A percentile compares a stretch with the other conserved stretches of the same genome.
Conservation (phyloP, 768 basidiomycete genomes). For the Suillus lakei region DNA sequence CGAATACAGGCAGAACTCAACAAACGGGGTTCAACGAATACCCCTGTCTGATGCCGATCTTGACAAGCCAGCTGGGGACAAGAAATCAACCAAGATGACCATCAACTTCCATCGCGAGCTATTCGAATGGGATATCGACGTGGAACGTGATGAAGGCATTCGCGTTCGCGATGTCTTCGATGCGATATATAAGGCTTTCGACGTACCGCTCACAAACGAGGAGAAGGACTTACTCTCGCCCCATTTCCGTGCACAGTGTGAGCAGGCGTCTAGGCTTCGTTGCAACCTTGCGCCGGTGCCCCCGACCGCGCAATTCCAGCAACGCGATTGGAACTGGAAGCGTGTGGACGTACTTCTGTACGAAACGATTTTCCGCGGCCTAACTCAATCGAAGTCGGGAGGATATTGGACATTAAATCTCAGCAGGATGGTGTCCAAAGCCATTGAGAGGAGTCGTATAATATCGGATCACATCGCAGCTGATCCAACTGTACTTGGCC, state of each 20-base stretch:
- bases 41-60: constrained; percentile 42
- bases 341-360: constrained; percentile 61
- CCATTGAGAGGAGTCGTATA: not conserved
- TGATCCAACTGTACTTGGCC: not conserved
- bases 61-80: constrained; percentile 48
- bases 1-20: constrained; percentile 30
- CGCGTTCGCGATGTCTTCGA: constrained; percentile 63
- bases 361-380: constrained; percentile 55
- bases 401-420: constrained; percentile 41
- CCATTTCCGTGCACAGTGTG: constrained; percentile 34
- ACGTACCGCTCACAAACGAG: constrained; percentile 46
- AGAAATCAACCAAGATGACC: constrained; percentile 50
- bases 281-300: constrained; percentile 49
- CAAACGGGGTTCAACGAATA: constrained; percentile 18
- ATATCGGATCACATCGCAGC: not conserved
- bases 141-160: constrained; percentile 49
- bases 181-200: constrained; percentile 57
- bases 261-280: constrained; percentile 49
- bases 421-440: constrained; percentile 4
- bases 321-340: constrained; percentile 52
- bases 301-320: constrained; percentile 41
- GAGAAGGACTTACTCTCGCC: constrained; percentile 43
- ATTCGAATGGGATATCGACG: constrained; percentile 45
- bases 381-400: constrained; percentile 42
- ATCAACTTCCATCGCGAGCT: constrained; percentile 44